Percentiles rank a stretch among this genome's conserved stretches.
phyloP scores from a whole-genome alignment of 495 filamentous ascomycete species.

The Penicillium parvum region DNA sequence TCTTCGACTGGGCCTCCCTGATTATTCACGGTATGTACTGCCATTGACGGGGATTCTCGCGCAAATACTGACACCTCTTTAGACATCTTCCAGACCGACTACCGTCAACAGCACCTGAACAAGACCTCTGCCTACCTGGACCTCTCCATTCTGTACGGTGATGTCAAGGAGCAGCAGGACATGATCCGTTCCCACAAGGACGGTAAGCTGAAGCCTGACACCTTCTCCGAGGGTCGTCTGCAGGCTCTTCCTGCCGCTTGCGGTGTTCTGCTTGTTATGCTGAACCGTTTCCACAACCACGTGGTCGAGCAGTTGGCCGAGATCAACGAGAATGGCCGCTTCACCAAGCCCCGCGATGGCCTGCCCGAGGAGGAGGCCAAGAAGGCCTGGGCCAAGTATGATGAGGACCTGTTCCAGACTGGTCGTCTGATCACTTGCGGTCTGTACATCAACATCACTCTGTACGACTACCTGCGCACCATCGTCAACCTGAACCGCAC shows the following conservation, averaged over 20 bases:
- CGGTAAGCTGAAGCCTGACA: constrained; percentile 55
- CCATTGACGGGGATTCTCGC: too few species aligned
- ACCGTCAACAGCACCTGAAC: constrained; percentile 47
- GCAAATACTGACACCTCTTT: constrained; percentile 4
- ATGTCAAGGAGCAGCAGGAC: constrained; percentile 53
- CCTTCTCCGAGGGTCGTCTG: constrained; percentile 52
- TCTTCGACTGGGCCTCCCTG: constrained; percentile 56
- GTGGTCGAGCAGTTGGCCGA: constrained; percentile 62
- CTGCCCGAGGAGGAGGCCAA: constrained; percentile 46
- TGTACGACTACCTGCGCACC: constrained; percentile 79
- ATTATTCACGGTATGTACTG: constrained; percentile 47
- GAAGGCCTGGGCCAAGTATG: constrained; percentile 66
- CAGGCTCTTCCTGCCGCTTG: constrained; percentile 54
- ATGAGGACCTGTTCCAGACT: constrained; percentile 83
- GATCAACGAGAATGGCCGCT: constrained; percentile 70
- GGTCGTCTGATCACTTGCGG: constrained; percentile 74
- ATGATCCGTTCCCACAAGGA: constrained; percentile 52
- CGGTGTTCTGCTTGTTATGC: constrained; percentile 53
- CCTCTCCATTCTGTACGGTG: constrained; percentile 55
- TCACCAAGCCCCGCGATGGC: constrained; percentile 52
- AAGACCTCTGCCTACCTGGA: constrained; percentile 58
- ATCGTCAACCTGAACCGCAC: constrained; percentile 78
- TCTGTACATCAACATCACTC: constrained; percentile 78
- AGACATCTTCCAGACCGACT: constrained; percentile 58
- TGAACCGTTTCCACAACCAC: constrained; percentile 73